phyloP scores from a whole-genome alignment of 306 rosid species.

The Cucurbita ficifolia region DNA sequence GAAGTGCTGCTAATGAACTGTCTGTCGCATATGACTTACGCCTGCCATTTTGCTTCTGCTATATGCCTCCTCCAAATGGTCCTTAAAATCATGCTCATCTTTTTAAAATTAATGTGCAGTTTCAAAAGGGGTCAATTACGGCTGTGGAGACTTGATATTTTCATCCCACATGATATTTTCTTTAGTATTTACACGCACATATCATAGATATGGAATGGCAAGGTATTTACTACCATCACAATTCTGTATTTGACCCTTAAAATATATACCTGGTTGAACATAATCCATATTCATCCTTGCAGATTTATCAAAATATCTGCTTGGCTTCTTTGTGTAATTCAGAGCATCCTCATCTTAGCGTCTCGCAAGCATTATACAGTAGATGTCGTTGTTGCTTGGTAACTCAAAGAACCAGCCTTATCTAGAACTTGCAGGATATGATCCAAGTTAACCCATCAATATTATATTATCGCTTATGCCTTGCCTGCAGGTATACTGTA shows the following conservation, averaged over 20 bases:
- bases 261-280: background rate
- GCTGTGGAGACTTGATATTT: conserved; percentile 45
- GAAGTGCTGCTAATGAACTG: conserved; percentile 30
- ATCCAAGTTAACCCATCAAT: background rate
- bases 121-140: conserved; percentile 22
- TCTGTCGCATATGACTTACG: background rate
- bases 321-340: conserved; percentile 27
- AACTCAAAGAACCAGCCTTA: background rate
- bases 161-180: conserved; percentile 42
- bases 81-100: background rate
- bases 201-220: conserved; percentile 25
- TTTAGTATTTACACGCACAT: conserved; percentile 28
- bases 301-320: conserved; percentile 30
- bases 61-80: background rate
- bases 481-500: conserved; percentile 28
- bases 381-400: conserved; percentile 35
- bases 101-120: conserved; percentile 19
- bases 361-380: conserved; percentile 37
- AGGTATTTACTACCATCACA: conserved; percentile 13
- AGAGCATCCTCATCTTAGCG: conserved; percentile 32
- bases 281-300: background rate
- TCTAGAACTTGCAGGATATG: background rate
- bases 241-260: background rate
- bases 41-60: background rate
- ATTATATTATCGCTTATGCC: background rate